A percentile compares a stretch with the other conserved stretches of the same genome.
Evolutionary conservation across 371 early-diverging fungal genomes (phyloP).

Genomic region (Gilbertella persicaria): DNA sequence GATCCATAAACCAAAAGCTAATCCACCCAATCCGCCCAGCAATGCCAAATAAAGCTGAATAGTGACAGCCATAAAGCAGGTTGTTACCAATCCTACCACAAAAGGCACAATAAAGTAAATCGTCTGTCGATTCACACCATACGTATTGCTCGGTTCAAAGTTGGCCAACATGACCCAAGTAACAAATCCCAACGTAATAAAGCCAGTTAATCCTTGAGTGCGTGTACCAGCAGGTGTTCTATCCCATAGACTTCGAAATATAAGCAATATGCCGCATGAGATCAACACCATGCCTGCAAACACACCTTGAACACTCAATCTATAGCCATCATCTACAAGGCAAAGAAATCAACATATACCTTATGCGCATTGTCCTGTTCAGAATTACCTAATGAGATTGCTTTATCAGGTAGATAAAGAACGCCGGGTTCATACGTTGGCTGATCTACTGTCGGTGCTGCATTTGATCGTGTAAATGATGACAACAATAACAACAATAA

Average conservation of each 20-base stretch:
- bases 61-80: slow-evolving; percentile 35
- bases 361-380: not conserved
- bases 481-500: not conserved
- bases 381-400: slow-evolving; percentile 32
- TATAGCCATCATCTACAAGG: slow-evolving; percentile 39
- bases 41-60: slow-evolving; percentile 37
- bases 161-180: slow-evolving; percentile 61
- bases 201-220: slow-evolving; percentile 47
- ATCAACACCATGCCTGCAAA: slow-evolving; percentile 65
- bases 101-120: slow-evolving; percentile 57
- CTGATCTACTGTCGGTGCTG: slow-evolving; percentile 12
- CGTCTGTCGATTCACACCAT: slow-evolving; percentile 32
- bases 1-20: slow-evolving; percentile 64
- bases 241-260: slow-evolving; percentile 48
- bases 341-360: not conserved
- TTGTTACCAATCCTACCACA: slow-evolving; percentile 29
- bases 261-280: slow-evolving; percentile 59
- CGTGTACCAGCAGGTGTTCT: slow-evolving; percentile 51
- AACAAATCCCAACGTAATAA: slow-evolving; percentile 30
- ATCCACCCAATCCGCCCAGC: slow-evolving; percentile 64
- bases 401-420: slow-evolving; percentile 33
- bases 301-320: slow-evolving; percentile 56
- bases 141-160: slow-evolving; percentile 47
- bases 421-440: slow-evolving; percentile 30
- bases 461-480: not conserved